Percentiles rank a stretch among this genome's conserved stretches.
Conservation (phyloP, 768 basidiomycete genomes). For the Panus rudis region DNA sequence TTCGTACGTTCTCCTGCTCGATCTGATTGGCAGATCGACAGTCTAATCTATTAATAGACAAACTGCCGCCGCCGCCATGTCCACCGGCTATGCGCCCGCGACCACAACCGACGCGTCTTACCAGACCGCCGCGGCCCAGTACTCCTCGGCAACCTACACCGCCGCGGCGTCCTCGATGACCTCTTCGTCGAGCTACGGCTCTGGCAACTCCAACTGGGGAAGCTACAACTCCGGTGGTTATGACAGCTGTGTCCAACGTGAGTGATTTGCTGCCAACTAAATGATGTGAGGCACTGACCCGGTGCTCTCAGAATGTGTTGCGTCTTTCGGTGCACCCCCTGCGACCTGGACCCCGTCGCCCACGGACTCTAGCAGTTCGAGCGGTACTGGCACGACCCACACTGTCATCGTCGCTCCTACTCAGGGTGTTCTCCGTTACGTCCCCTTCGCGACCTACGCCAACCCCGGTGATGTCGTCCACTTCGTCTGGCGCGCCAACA, state of each 20-base stretch:
- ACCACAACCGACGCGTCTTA: conserved; percentile 1
- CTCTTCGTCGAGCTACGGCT: conserved; percentile 39
- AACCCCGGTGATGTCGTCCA: conserved; percentile 70
- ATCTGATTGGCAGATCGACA: too few relatives aligned
- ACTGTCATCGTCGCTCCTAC: conserved; percentile 75
- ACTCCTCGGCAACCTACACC: not conserved
- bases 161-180: conserved; percentile 4
- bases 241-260: conserved; percentile 65
- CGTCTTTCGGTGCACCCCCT: conserved; percentile 42
- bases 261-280: conserved; percentile 20
- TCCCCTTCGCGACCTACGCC: conserved; percentile 71
- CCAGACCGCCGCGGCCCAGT: not conserved
- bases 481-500: conserved; percentile 74
- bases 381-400: conserved; percentile 45
- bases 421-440: conserved; percentile 67
- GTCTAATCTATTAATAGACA: too few relatives aligned
- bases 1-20: conserved; percentile 24
- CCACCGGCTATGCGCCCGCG: conserved; percentile 2
- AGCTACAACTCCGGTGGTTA: conserved; percentile 37
- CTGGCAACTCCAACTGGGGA: conserved; percentile 54
- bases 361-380: conserved; percentile 12
- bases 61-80: not conserved
- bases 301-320: conserved; percentile 60
- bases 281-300: conserved; percentile 2
- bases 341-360: conserved; percentile 22